Percentiles rank a stretch among this genome's conserved stretches.
phyloP scores from a whole-genome alignment of 177 flowering plant genomes.

The Tripterygium wilfordii region DNA sequence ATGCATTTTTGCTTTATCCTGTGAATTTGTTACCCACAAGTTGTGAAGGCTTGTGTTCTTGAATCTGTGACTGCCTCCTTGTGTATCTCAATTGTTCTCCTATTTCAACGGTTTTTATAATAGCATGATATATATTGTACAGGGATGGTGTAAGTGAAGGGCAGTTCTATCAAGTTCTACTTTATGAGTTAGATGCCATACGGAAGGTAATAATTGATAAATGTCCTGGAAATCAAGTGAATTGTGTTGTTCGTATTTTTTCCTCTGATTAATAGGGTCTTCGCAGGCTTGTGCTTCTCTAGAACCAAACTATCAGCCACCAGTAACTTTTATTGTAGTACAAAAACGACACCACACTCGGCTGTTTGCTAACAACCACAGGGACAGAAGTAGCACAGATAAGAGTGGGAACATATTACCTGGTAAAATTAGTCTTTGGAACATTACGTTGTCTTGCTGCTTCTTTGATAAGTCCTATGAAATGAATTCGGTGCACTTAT shows the following conservation, averaged over 20 bases:
- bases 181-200: conserved; percentile 88
- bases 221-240: no score
- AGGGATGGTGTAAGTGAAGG: conserved; percentile 99
- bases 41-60: no score
- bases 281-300: conserved; percentile 85
- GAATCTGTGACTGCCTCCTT: no score
- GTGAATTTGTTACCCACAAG: no score
- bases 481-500: no score
- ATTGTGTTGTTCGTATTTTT: no score
- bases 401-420: conserved; percentile 88
- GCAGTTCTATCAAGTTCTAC: conserved; percentile 91
- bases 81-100: background rate
- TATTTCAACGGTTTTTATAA: background rate
- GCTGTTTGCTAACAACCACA: conserved; percentile 74
- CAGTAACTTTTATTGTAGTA: conserved; percentile 87
- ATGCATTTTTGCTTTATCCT: no score
- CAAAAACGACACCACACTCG: conserved; percentile 94
- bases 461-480: no score
- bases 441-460: background rate
- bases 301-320: conserved; percentile 84
- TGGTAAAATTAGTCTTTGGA: no score
- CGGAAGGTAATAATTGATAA: conserved; percentile 53
- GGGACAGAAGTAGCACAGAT: conserved; percentile 64
- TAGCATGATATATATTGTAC: conserved; percentile 6
- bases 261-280: no score